Conservation (phyloP, 768 basidiomycete species). For the Suillus subalutaceus region DNA sequence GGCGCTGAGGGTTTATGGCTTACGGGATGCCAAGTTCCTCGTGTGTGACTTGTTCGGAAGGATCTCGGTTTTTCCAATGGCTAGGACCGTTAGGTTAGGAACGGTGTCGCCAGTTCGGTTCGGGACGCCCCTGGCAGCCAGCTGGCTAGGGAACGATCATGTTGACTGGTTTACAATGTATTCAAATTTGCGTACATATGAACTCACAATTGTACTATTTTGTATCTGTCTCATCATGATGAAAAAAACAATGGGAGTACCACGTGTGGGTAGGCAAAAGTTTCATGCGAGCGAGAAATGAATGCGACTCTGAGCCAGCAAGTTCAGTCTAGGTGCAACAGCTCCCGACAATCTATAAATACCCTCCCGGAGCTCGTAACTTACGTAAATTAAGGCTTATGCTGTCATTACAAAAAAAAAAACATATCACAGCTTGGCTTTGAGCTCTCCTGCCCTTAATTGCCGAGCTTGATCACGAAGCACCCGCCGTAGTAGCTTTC, state of each 20-base stretch:
- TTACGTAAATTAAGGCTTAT: neutral
- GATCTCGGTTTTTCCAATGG: neutral
- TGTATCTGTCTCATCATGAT: neutral
- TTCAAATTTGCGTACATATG: neutral
- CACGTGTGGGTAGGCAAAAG: neutral
- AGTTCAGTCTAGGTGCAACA: neutral
- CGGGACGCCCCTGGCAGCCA: neutral
- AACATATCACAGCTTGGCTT: conserved; percentile 1
- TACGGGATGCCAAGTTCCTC: neutral
- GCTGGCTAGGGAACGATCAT: neutral
- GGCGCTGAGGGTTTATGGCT: neutral
- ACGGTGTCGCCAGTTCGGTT: neutral
- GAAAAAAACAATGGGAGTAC: neutral
- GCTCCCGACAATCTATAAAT: neutral
- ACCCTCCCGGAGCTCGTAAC: neutral
- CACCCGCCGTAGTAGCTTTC: conserved; percentile 55
- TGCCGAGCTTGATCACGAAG: conserved; percentile 51
- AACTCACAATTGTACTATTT: neutral
- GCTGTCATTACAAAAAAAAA: neutral
- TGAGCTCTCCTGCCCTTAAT: neutral
- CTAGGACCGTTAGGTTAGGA: neutral
- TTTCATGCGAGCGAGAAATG: neutral
- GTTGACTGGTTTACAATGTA: neutral
- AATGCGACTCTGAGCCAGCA: neutral
- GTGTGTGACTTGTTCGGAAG: neutral